Conservation (phyloP, 306 rosid species). For the Trifolium pratense region DNA sequence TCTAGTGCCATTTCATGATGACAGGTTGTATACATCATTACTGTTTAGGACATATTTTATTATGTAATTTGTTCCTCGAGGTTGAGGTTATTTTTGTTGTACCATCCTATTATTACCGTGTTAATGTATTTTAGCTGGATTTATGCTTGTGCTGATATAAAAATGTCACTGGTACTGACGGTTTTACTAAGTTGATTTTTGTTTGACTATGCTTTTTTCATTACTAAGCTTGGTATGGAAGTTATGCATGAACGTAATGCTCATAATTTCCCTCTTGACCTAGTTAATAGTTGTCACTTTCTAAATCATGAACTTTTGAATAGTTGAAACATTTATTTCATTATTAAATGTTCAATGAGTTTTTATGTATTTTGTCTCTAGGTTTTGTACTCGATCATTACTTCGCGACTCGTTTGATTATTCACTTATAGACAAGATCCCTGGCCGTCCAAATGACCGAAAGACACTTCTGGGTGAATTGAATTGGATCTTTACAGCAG, state of each 20-base stretch:
- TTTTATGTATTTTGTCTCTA: constrained; percentile 45
- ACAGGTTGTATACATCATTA: not conserved
- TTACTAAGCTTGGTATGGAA: constrained; percentile 17
- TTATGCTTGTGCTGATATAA: constrained; percentile 13
- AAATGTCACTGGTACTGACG: constrained; percentile 9
- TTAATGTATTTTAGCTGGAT: constrained; percentile 18
- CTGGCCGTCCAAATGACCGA: constrained; percentile 96
- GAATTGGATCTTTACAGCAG: constrained; percentile 99
- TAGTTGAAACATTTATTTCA: constrained; percentile 22
- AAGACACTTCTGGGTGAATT: constrained; percentile 95
- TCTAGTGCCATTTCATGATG: constrained; percentile 29
- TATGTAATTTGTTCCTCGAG: not conserved
- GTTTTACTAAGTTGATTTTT: constrained; percentile 13
- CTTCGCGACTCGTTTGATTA: constrained; percentile 80
- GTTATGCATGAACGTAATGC: constrained; percentile 32
- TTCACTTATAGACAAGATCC: constrained; percentile 87
- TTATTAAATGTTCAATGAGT: not conserved
- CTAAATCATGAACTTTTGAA: constrained; percentile 18
- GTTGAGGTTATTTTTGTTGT: constrained; percentile 6
- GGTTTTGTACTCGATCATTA: constrained; percentile 91
- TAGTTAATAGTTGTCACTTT: not conserved
- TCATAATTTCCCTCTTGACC: constrained; percentile 12
- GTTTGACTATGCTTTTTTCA: constrained; percentile 1
- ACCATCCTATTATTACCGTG: not conserved
- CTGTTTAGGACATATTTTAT: not conserved